phyloP scores from a whole-genome alignment of 495 filamentous ascomycete genomes.

The Recurvomyces mirabilis region DNA sequence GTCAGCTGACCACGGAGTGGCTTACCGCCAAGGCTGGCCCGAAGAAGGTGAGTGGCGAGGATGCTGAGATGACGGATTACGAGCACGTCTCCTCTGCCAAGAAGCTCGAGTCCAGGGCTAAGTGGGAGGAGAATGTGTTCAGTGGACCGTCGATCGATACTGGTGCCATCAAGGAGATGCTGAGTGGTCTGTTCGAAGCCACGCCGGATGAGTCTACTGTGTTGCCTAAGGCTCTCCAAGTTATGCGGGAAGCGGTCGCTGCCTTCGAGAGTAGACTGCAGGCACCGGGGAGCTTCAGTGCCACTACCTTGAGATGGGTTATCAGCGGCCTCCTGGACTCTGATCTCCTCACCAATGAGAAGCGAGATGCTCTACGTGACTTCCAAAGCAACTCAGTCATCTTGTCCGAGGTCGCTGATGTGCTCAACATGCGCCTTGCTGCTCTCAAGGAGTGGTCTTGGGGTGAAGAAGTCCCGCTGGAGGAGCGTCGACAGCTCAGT shows the following conservation, averaged over 20 bases:
- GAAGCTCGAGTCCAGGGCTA: constrained; percentile 32
- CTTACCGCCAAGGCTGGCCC: constrained; percentile 13
- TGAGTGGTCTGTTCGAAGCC: constrained; percentile 25
- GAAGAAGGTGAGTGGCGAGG: constrained; percentile 1
- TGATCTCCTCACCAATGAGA: constrained; percentile 21
- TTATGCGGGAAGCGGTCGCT: not conserved
- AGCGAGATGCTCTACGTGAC: constrained; percentile 21
- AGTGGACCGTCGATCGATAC: constrained; percentile 27
- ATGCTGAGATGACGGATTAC: constrained; percentile 10
- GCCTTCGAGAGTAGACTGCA: not conserved
- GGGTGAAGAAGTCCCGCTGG: constrained; percentile 20
- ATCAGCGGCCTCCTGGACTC: constrained; percentile 21
- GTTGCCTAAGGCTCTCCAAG: constrained; percentile 14
- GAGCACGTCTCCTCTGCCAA: constrained; percentile 28
- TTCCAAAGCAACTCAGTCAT: constrained; percentile 16
- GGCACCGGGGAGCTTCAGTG: constrained; percentile 2
- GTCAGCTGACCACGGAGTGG: constrained; percentile 25
- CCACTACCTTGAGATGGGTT: constrained; percentile 8
- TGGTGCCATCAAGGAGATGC: constrained; percentile 21
- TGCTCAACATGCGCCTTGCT: constrained; percentile 26
- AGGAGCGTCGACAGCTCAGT: constrained; percentile 23
- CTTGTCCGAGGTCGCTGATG: constrained; percentile 23
- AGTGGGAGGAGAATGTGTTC: constrained; percentile 52
- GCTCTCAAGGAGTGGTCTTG: constrained; percentile 22
- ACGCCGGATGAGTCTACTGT: constrained; percentile 16